Evolutionary conservation across 2,329 filamentous ascomycete genomes (phyloP).

Genomic region (Colletotrichum orbiculare): DNA sequence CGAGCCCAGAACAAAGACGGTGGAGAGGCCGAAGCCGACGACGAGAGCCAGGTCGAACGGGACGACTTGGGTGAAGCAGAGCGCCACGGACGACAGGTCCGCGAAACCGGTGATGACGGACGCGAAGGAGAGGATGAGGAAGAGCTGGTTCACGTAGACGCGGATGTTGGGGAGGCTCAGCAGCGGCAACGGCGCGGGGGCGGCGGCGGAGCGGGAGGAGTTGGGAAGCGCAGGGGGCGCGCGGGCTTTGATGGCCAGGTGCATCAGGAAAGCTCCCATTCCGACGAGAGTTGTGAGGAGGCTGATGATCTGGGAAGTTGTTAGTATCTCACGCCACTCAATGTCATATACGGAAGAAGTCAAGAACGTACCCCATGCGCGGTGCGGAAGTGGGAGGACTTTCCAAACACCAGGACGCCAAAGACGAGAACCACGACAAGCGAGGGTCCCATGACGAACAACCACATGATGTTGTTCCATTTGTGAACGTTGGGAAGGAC

Average conservation of each 20-base stretch:
- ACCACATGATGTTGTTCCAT: constrained; percentile 42
- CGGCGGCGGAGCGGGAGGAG: constrained; percentile 9
- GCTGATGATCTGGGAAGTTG: constrained; percentile 41
- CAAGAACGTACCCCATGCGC: constrained; percentile 43
- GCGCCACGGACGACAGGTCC: constrained; percentile 42
- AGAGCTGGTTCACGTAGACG: constrained; percentile 41
- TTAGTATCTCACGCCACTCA: neutral
- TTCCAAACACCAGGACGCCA: constrained; percentile 40
- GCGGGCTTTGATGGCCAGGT: constrained; percentile 40
- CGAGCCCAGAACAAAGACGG: constrained; percentile 40
- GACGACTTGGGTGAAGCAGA: constrained; percentile 44
- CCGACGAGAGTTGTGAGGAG: constrained; percentile 42
- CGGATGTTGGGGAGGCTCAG: constrained; percentile 34
- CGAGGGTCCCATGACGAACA: constrained; percentile 41
- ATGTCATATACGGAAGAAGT: neutral
- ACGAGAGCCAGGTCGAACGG: constrained; percentile 42
- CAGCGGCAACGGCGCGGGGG: neutral
- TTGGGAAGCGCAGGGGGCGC: constrained; percentile 7
- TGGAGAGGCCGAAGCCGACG: constrained; percentile 41
- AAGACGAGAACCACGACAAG: constrained; percentile 42
- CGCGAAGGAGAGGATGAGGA: constrained; percentile 40
- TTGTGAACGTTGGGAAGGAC: constrained; percentile 40
- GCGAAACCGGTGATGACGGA: constrained; percentile 44
- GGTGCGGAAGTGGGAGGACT: constrained; percentile 42
- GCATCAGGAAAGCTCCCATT: constrained; percentile 40